Conservation (phyloP, 768 basidiomycete genomes). For the Russula sp. region DNA sequence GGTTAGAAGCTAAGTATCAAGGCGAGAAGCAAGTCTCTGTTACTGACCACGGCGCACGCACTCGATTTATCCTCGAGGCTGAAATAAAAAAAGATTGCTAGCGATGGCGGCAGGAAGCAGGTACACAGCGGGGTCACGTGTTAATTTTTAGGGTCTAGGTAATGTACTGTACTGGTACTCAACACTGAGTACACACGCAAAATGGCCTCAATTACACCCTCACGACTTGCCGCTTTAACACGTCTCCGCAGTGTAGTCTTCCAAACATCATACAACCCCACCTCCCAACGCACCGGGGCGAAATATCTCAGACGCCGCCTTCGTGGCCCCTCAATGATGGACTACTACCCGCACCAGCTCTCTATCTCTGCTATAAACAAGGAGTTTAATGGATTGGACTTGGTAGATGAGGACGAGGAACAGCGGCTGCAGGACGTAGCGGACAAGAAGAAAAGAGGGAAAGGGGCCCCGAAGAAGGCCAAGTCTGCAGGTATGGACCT, state of each 20-base stretch:
- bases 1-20: neutral
- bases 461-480: constrained; percentile 79
- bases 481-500: constrained; percentile 53
- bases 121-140: neutral
- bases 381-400: constrained; percentile 28
- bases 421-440: constrained; percentile 64
- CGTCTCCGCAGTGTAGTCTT: constrained; percentile 70
- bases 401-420: constrained; percentile 62
- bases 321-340: constrained; percentile 78
- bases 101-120: too few relatives aligned
- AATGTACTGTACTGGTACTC: too few relatives aligned
- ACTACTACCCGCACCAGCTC: constrained; percentile 71
- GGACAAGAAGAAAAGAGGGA: constrained; percentile 66
- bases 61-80: too few relatives aligned
- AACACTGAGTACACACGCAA: neutral
- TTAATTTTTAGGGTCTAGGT: neutral
- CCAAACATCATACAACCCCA: constrained; percentile 85
- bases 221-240: constrained; percentile 54
- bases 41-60: too few relatives aligned
- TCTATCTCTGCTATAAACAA: constrained; percentile 48
- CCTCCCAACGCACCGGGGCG: constrained; percentile 73
- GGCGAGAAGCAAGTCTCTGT: too few relatives aligned
- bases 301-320: constrained; percentile 84
- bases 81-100: too few relatives aligned
- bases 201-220: constrained; percentile 39